Evolutionary conservation across 2,329 filamentous ascomycete species (phyloP), one percentile per base, ranked within the genome.

Genomic region (Cladosporium colombiae): DNA sequence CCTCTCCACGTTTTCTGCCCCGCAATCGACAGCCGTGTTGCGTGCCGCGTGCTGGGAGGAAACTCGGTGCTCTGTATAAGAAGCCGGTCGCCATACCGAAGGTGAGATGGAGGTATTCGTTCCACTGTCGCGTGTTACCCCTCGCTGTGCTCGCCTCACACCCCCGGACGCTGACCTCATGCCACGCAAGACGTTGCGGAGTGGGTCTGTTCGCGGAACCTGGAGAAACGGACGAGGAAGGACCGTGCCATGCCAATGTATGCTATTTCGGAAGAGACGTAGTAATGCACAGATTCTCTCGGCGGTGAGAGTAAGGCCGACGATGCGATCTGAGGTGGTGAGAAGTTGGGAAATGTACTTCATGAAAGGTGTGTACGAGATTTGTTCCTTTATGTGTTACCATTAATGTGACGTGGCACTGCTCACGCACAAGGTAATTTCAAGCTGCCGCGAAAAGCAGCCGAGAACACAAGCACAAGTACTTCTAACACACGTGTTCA

Each of bases 1-100:
- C 21, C 37, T 40, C 56, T 59, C 56, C 56, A 59, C 35, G 23
- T 27, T 35, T 35, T 31, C 37, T 31, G 37, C 35, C 37, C 56
- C 56, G 35, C 31, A 37, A 29, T 35, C n/a, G 25, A 35, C 14
- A n/a, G 25, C 56, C 56, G 56, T 46, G 25, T 10, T n/a, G n/a
- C 23, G 6, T 46, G 16, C 56, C 56, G 56, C 27, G 33, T 8
- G 7, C 11, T 59, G 37, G 56, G 56, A 46, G 31, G 56, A 59
- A 59, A 59, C 56, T 59, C 56, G 56, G 56, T 46, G 56, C 56
- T 46, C 10, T 46, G n/a, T 46, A 59, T 29, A 23, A 59, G 56
- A 37, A 59, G 56, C 56, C 56, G 56, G 23, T 31, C 31, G 31
- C 56, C 56, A 40, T 59, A 59, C 56, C 56, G 56, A 46, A 44